Base-by-base conservation (phyloP, 2,329 filamentous ascomycete genomes). In the Orbilia blumenaviensis region DNA sequence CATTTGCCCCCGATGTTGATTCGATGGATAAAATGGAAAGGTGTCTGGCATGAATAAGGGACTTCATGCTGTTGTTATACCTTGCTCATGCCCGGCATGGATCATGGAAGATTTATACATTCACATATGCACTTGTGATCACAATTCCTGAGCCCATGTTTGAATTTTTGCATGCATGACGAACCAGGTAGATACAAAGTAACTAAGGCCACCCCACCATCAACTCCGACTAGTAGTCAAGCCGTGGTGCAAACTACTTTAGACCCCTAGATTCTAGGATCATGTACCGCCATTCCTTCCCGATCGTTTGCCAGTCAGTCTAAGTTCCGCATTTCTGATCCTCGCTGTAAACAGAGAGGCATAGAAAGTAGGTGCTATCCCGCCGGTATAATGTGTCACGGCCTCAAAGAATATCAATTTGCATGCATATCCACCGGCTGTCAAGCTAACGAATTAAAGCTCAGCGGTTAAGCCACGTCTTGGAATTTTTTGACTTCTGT, bases 201-300 rank as follows among this genome's bases (percentile, higher is more conserved):
- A 46, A 14, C 38, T 63, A 29, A 58, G 36, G 63, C 63, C 68
- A 75, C 71, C 71, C 71, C 71, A 75, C 54, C 71, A 16, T 46
- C 63, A 75, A 63, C 56, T 68, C 71, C 62, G 63, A 75, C 32
- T 34, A 27, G 6, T 42, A 23, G 16, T 27, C 16, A 38, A 32
- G 44, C 46, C n/a, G 44, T 21, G 25, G 34, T 12, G 23, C 5
- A 18, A 29, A 18, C 34, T 21, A 34, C 38, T 7, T n/a, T n/a
- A n/a, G n/a, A n/a, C 44, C 29, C n/a, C 41, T 48, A 25, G 27
- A 50, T 18, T 23, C 23, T 10, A 44, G 16, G 44, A 41, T 23
- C 54, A 18, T n/a, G n/a, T n/a, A n/a, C 50, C 50, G 42, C 34
- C 3, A 32, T 46, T 25, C 36, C 6, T 56, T 44, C n/a, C 48